Percentiles rank a stretch among this genome's conserved stretches.
Conservation (phyloP, 495 filamentous ascomycete genomes). For the Neurospora sp. region DNA sequence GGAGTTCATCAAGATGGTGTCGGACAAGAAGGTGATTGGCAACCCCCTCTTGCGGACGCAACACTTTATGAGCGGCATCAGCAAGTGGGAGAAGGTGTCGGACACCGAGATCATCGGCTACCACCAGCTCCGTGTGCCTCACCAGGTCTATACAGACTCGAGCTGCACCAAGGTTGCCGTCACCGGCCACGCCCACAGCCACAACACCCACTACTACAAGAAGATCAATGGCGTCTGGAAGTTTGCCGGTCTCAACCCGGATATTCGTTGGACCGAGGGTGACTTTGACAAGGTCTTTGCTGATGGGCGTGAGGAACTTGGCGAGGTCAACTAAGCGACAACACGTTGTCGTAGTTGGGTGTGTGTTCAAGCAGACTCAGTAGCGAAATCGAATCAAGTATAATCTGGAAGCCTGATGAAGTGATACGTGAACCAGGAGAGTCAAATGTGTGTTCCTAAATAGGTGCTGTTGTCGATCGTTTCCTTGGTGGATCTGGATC, state of each 20-base stretch:
- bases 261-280: conserved; percentile 64
- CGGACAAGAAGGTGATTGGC: conserved; percentile 55
- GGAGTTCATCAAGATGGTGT: conserved; percentile 62
- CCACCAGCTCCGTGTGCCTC: conserved; percentile 70
- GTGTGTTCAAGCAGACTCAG: neutral
- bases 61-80: conserved; percentile 63
- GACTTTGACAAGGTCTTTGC: conserved; percentile 48
- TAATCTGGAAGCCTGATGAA: neutral
- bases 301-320: conserved; percentile 34
- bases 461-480: too few relatives aligned
- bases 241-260: conserved; percentile 64
- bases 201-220: conserved; percentile 61
- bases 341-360: conserved; percentile 9
- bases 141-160: conserved; percentile 51
- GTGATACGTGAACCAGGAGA: neutral
- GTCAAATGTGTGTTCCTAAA: too few relatives aligned
- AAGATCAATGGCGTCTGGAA: conserved; percentile 75
- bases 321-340: conserved; percentile 12
- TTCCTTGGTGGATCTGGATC: neutral
- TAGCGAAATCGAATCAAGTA: neutral
- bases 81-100: conserved; percentile 58
- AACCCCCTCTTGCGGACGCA: conserved; percentile 63
- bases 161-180: conserved; percentile 39
- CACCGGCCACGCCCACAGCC: conserved; percentile 62
- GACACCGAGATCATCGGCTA: conserved; percentile 60